These are phyloP conservation scores for Trichosporon ovoides DNA, from an alignment of 1,284 basidiomycete species.

Conservation along the genomic window DNA sequence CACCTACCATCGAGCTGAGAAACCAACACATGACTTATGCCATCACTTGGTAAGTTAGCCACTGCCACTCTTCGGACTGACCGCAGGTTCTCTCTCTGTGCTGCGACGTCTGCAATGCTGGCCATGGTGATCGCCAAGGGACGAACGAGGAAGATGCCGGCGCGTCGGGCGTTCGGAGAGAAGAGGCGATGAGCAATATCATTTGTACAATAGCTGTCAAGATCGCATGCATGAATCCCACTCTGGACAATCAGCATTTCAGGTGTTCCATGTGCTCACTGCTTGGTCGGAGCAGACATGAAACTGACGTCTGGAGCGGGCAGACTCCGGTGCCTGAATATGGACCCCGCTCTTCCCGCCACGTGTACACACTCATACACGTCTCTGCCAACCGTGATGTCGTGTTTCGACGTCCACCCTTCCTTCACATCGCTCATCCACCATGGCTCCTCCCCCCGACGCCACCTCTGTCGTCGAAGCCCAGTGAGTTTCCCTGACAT, in stretches of 20 bases:
- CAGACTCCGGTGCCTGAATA: constrained; percentile 3
- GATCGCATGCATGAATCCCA: constrained; percentile 1
- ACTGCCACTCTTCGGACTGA: background rate
- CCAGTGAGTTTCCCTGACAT: constrained; percentile 11
- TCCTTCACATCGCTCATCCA: background rate
- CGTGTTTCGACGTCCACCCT: background rate
- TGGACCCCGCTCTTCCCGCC: background rate
- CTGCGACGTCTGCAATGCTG: constrained; percentile 50
- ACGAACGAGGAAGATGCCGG: constrained; percentile 23
- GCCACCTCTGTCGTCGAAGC: constrained; percentile 20
- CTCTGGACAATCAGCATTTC: background rate
- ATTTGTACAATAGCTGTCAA: constrained; percentile 1
- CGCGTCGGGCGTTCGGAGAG: constrained; percentile 6
- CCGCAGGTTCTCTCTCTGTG: constrained; percentile 50
- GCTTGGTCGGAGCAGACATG: background rate
- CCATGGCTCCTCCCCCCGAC: constrained; percentile 18
- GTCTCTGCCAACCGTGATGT: background rate
- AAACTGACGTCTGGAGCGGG: background rate
- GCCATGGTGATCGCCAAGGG: constrained; percentile 42
- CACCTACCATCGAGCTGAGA: constrained; percentile 78
- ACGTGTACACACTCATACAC: constrained; percentile 2
- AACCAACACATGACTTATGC: constrained; percentile 96
- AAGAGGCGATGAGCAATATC: constrained; percentile 4
- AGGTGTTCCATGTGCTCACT: too few relatives aligned
- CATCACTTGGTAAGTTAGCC: constrained; percentile 70